phyloP scores from a whole-genome alignment of 345 rosid species.

The Hibiscus trionum region DNA sequence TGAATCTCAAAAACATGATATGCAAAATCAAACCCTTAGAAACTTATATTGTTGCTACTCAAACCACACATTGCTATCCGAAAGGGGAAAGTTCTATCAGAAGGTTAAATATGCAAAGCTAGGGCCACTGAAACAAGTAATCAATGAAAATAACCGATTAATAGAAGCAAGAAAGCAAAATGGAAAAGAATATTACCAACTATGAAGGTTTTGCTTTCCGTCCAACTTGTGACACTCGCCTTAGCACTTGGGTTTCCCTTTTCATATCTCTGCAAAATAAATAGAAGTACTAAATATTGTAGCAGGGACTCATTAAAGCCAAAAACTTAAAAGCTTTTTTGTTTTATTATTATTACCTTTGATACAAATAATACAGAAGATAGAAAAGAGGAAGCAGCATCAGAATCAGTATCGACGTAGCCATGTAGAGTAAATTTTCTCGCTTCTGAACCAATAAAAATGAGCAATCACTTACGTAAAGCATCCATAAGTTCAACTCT shows the following conservation, averaged over 20 bases:
- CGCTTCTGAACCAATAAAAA: conserved; percentile 49
- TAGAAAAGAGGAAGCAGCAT: conserved; percentile 90
- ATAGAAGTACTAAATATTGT: conserved; percentile 11
- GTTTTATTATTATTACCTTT: conserved; percentile 38
- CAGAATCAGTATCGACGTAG: conserved; percentile 69
- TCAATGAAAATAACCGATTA: neutral
- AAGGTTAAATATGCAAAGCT: neutral
- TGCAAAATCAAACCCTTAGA: neutral
- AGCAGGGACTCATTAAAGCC: conserved; percentile 9
- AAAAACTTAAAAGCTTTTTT: neutral
- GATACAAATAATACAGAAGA: conserved; percentile 62
- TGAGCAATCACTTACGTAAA: neutral
- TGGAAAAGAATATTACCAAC: conserved; percentile 17
- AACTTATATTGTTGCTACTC: neutral
- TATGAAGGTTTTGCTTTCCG: conserved; percentile 51
- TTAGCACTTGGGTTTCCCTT: conserved; percentile 65
- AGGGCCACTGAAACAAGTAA: neutral
- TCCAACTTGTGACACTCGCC: conserved; percentile 52
- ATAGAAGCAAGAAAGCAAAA: neutral
- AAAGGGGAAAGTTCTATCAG: neutral
- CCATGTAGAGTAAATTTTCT: conserved; percentile 60
- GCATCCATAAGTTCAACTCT: neutral
- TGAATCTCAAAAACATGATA: neutral
- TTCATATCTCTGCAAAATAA: conserved; percentile 58
- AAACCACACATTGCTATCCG: neutral